These are phyloP conservation scores for Colletotrichum sp. DNA, from an alignment of 2,329 filamentous ascomycete species.

Conservation along the genomic window DNA sequence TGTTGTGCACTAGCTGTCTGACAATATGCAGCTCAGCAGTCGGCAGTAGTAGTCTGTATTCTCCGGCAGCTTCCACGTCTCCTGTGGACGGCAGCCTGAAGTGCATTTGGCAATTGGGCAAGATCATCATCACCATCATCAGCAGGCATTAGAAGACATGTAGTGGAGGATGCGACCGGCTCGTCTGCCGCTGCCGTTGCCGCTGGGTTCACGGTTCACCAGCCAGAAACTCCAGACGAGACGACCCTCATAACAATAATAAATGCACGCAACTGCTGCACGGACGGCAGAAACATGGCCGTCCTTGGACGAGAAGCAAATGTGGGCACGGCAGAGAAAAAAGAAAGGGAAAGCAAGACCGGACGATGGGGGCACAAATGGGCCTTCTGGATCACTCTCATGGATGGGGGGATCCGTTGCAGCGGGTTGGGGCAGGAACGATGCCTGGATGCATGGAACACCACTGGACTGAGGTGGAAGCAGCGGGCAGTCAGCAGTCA, in stretches of 20 bases:
- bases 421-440: neutral
- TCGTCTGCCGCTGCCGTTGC: neutral
- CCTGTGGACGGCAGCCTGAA: neutral
- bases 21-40: neutral
- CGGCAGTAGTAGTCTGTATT: neutral
- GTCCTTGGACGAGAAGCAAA: neutral
- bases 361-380: neutral
- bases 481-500: neutral
- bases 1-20: neutral
- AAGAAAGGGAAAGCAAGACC: neutral
- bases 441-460: neutral
- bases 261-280: neutral
- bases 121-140: neutral
- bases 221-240: slow-evolving; percentile 11
- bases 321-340: neutral
- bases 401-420: neutral
- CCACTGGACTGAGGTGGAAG: neutral
- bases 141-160: neutral
- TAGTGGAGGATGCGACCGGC: neutral
- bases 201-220: neutral
- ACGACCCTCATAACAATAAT: neutral
- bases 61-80: neutral
- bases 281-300: neutral
- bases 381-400: neutral
- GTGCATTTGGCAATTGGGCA: neutral